Conservation (phyloP, 2,329 filamentous ascomycete genomes). For the Penicillium sp. region DNA sequence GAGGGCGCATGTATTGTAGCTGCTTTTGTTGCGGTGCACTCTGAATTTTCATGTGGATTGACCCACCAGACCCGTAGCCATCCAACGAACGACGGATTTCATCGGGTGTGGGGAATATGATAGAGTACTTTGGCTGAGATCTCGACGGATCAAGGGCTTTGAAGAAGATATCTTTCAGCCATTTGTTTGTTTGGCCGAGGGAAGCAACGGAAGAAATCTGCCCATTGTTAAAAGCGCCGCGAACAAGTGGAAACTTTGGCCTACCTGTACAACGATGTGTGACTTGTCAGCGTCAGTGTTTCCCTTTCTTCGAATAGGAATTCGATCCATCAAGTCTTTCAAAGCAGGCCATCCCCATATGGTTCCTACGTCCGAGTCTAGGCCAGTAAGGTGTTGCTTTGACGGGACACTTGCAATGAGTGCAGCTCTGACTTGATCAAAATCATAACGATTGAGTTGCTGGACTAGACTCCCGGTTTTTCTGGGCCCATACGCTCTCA, state of each 20-base stretch:
- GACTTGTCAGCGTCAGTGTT: constrained; percentile 22
- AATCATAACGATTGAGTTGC: constrained; percentile 60
- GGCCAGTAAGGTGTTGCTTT: constrained; percentile 48
- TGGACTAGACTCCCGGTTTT: constrained; percentile 52
- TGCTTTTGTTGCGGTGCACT: constrained; percentile 67
- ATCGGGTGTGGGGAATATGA: constrained; percentile 74
- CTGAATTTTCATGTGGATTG: constrained; percentile 75
- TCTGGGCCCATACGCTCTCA: constrained; percentile 60
- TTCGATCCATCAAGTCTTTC: constrained; percentile 51
- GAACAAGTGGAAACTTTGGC: constrained; percentile 2
- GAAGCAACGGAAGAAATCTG: constrained; percentile 81
- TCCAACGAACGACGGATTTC: constrained; percentile 72
- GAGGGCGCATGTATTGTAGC: constrained; percentile 62
- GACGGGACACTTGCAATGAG: constrained; percentile 76
- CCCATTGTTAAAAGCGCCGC: constrained; percentile 30
- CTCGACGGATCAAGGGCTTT: constrained; percentile 31
- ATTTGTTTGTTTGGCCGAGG: constrained; percentile 62
- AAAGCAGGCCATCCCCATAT: constrained; percentile 73
- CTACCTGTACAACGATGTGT: constrained; percentile 37
- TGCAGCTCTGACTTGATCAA: constrained; percentile 60
- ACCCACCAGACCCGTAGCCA: constrained; percentile 69
- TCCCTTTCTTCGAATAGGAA: constrained; percentile 42
- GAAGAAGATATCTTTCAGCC: constrained; percentile 64
- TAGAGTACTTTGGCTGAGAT: constrained; percentile 52
- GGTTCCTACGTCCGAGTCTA: constrained; percentile 46